Evolutionary conservation across 495 filamentous ascomycete genomes (phyloP), one percentile per base, ranked within the genome.

Genomic region (Amphirosellinia nigrospora): DNA sequence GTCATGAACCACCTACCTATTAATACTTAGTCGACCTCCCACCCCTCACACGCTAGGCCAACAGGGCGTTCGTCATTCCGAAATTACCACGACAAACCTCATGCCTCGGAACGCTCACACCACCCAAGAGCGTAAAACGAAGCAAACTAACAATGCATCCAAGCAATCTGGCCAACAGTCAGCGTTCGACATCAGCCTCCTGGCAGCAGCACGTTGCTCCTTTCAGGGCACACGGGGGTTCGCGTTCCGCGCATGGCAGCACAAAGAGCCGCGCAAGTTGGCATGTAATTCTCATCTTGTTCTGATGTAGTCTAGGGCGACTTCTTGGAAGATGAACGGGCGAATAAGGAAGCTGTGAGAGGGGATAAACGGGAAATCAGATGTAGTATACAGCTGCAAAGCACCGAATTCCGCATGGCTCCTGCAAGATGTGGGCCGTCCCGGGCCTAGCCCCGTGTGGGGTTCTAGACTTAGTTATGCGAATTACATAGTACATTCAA

Each of bases 221-320:
- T 32, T 77, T 63, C 56, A 73, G 72, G 72, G 72, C 70, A 7
- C 65, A 66, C 73, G 75, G 75, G 75, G 69, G 64, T 36, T 75
- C 59, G 73, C 66, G 64, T 66, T 75, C 75, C 75, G 75, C n/a
- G 2, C 41, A 64, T 50, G 16, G 61, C 50, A 62, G 59, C 59
- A n/a, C 21, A 15, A 45, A 11, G n/a, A 41, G 21, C 41, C 21
- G n/a, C 7, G 13, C 32, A 56, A 34, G 56, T 34, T n/a, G 26
- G 11, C 9, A 23, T 26, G 48, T 26, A 23, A 23, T 50, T 10
- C 8, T 26, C 46, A 3, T 23, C 46, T 50, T 50, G 46, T 23
- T 13, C 48, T 21, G 8, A 56, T 34, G 53, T 56, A 28, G 16
- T 32, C 4, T 32, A 11, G 53, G 53, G 53, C 32, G 32, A 36